Conservation (phyloP, 2,329 filamentous ascomycete species). For the Scortechinia acanthostroma region DNA sequence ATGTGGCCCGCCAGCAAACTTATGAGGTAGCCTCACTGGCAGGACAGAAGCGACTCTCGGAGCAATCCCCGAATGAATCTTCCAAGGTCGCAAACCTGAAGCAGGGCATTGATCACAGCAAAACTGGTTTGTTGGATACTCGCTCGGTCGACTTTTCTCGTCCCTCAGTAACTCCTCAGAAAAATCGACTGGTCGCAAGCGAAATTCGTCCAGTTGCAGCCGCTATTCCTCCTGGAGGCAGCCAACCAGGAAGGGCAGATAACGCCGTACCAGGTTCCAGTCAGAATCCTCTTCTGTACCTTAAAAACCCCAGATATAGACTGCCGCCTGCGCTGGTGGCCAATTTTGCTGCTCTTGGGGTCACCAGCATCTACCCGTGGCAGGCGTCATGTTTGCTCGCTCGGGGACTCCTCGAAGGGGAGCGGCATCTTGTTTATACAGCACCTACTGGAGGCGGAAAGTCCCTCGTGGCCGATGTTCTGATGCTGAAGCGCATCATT, state of each 20-base stretch:
- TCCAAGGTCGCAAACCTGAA: neutral
- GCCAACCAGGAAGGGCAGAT: neutral
- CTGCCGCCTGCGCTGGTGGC: conserved; percentile 50
- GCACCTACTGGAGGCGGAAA: conserved; percentile 75
- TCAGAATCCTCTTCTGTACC: conserved; percentile 42
- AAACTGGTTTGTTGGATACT: neutral
- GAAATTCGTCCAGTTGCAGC: neutral
- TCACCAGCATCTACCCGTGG: conserved; percentile 72
- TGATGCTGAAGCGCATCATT: conserved; percentile 69
- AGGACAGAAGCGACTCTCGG: neutral
- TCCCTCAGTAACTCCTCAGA: neutral
- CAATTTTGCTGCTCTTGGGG: conserved; percentile 62
- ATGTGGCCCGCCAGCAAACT: neutral
- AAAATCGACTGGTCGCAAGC: neutral
- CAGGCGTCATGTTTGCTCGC: conserved; percentile 69
- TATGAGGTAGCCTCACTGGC: neutral
- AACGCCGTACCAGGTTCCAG: neutral
- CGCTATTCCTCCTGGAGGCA: neutral
- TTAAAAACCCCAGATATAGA: conserved; percentile 57
- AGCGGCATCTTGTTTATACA: conserved; percentile 70
- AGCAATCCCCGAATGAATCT: neutral
- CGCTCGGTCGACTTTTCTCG: neutral
- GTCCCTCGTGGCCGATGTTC: conserved; percentile 65
- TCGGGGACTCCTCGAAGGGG: conserved; percentile 56
- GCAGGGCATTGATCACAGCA: too few relatives aligned